Evolutionary conservation across 345 rosid species (phyloP).

Genomic region (Salix viminalis): DNA sequence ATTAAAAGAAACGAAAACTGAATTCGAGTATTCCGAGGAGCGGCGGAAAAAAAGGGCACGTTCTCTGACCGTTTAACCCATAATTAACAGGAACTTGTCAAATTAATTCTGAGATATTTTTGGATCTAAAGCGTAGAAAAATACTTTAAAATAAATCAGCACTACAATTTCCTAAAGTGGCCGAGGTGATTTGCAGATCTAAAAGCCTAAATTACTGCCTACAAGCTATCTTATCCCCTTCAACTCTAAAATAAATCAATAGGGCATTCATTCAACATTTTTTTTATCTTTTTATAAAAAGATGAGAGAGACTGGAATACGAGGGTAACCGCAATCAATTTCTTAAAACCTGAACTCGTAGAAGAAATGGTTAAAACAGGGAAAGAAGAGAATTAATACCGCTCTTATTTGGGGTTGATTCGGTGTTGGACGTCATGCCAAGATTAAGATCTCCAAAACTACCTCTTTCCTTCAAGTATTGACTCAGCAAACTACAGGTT

Average conservation of each 20-base stretch:
- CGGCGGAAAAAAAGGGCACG: slow-evolving; percentile 4
- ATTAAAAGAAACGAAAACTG: background rate
- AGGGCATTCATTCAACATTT: background rate
- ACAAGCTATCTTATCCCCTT: too few relatives aligned
- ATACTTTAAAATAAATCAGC: background rate
- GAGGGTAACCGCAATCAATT: background rate
- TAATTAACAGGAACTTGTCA: slow-evolving; percentile 25
- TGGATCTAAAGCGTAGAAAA: slow-evolving; percentile 14
- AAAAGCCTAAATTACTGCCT: background rate
- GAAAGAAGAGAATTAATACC: background rate
- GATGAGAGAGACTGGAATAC: background rate
- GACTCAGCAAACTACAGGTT: slow-evolving; percentile 67
- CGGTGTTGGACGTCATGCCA: slow-evolving; percentile 51
- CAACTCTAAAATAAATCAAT: too few relatives aligned
- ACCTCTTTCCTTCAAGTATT: slow-evolving; percentile 69
- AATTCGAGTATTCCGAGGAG: slow-evolving; percentile 2
- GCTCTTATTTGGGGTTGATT: slow-evolving; percentile 18
- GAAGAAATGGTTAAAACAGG: background rate
- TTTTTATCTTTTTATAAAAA: too few relatives aligned
- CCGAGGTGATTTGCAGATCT: background rate
- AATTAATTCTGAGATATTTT: slow-evolving; percentile 5
- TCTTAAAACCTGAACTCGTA: background rate
- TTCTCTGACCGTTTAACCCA: slow-evolving; percentile 9
- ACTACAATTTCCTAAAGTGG: too few relatives aligned
- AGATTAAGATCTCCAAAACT: slow-evolving; percentile 67